Percentiles rank a stretch among this genome's conserved stretches.
phyloP scores from a whole-genome alignment of 306 rosid species.

The Arachis hypogaea region DNA sequence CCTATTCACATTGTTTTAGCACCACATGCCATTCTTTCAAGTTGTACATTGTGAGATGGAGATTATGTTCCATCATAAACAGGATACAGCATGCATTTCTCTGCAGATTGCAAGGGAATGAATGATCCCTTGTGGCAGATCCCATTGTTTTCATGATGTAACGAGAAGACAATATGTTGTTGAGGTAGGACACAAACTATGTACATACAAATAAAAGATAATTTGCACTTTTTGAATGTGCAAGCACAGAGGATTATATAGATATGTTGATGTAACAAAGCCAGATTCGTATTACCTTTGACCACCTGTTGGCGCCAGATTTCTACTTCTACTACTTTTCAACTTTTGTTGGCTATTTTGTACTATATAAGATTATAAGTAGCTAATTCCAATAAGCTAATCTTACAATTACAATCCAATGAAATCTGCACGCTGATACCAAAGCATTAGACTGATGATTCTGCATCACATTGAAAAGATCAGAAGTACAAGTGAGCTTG shows the following conservation, averaged over 20 bases:
- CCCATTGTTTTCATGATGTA: conserved; percentile 37
- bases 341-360: conserved; percentile 1
- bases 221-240: conserved; percentile 31
- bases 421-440: too few species aligned
- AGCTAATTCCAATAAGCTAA: too few species aligned
- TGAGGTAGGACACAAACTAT: conserved; percentile 36
- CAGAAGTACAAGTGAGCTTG: too few species aligned
- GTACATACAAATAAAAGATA: conserved; percentile 38
- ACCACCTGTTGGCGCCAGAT: background rate
- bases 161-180: conserved; percentile 29
- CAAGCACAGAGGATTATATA: conserved; percentile 23
- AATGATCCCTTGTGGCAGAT: conserved; percentile 29
- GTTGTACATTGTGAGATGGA: conserved; percentile 40
- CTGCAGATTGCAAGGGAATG: conserved; percentile 19
- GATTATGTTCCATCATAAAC: conserved; percentile 35
- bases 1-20: conserved; percentile 37
- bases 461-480: too few species aligned
- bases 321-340: too few species aligned
- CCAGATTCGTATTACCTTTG: conserved; percentile 34
- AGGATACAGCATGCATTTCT: conserved; percentile 29
- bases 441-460: too few species aligned
- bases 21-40: conserved; percentile 66
- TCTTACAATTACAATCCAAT: too few species aligned
- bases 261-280: conserved; percentile 11
- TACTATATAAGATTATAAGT: background rate